phyloP scores from a whole-genome alignment of 1,284 basidiomycete species.

The Cryptococcus jaspeensis region DNA sequence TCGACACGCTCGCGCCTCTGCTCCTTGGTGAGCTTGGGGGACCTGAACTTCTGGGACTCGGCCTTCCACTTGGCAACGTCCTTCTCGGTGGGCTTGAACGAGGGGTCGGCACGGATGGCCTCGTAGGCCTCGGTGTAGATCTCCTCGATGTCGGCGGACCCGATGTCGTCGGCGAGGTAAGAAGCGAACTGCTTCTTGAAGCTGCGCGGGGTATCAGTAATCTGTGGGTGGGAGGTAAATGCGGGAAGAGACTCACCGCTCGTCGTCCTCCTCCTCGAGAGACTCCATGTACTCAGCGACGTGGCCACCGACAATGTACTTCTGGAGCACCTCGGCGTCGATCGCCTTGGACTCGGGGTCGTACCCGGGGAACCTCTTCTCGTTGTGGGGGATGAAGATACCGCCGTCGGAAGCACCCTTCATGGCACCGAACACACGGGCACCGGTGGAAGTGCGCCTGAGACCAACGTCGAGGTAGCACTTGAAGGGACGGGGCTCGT shows the following conservation, averaged over 20 bases:
- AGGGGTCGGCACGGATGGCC: slow-evolving; percentile 92
- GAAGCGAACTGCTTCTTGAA: slow-evolving; percentile 99
- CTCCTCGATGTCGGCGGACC: slow-evolving; percentile 97
- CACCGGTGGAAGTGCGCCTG: slow-evolving; percentile 96
- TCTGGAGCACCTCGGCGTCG: slow-evolving; percentile 91
- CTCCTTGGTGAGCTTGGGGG: slow-evolving; percentile 69
- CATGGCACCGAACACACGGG: slow-evolving; percentile 97
- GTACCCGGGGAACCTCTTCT: slow-evolving; percentile 98
- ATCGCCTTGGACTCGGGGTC: slow-evolving; percentile 92
- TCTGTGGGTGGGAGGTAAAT: background rate
- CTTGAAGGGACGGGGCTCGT: slow-evolving; percentile 97
- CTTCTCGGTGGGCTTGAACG: slow-evolving; percentile 90
- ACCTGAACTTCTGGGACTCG: slow-evolving; percentile 74
- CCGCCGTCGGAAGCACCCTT: slow-evolving; percentile 99
- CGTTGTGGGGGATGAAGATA: slow-evolving; percentile 96
- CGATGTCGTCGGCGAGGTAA: slow-evolving; percentile 93
- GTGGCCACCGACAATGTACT: slow-evolving; percentile 98
- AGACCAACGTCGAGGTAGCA: slow-evolving; percentile 98
- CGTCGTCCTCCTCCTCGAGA: slow-evolving; percentile 99
- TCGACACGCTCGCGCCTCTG: slow-evolving; percentile 77
- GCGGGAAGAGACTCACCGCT: slow-evolving; percentile 61
- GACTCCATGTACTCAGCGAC: slow-evolving; percentile 99
- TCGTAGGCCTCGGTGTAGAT: slow-evolving; percentile 87
- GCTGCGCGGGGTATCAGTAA: slow-evolving; percentile 51
- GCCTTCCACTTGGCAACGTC: slow-evolving; percentile 82